Base-by-base conservation (phyloP, 2,329 filamentous ascomycete genomes). In the Fusarium chuoi region DNA sequence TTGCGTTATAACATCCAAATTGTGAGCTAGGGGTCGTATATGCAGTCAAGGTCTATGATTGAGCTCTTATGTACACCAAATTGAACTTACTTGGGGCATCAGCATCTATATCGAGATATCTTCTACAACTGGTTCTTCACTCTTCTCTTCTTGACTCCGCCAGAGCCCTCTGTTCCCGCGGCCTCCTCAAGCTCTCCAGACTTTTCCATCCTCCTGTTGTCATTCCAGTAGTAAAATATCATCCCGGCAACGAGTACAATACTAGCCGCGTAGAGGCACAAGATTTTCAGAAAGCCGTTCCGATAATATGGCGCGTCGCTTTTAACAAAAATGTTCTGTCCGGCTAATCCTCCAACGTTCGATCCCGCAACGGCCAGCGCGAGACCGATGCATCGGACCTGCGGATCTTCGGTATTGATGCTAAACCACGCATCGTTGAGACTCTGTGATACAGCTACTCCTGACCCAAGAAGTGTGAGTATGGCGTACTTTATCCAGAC, bases 141-240 rank as follows among this genome's bases (percentile, higher is more conserved):
- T 17, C 48, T 51, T 24, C 7, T 51, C 15, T 2, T 51, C 15
- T 18, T 24, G 0, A 10, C 6, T 33, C 46, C 46, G 0, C 28
- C 2, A 5, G 22, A 1, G 14, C 3, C 1, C 0, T 24, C 46
- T 24, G 8, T 33, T 24, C 24, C 22, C 3, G 15, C 0, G 0
- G 15, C 24, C 17, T 55, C 35, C 14, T 30, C 51, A 6, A 30
- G 20, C 0, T 28, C 51, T 6, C 11, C 24, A 0, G 35, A 36
- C 26, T 24, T 66, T 7, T 38, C 33, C 51, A 67, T 44, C 15
- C 12, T 67, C 1, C 51, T 45, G 0, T 67, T 67, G 1, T 67
- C 62, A n/a, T 60, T 51, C 64, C 64, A 67, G 11, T 67, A 67
- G 8, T 59, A 67, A 3, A 66, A 22, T 24, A 59, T 67, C 64